These are phyloP conservation scores for Lactarius sanguifluus DNA, from an alignment of 768 basidiomycete genomes.

Conservation along the genomic window DNA sequence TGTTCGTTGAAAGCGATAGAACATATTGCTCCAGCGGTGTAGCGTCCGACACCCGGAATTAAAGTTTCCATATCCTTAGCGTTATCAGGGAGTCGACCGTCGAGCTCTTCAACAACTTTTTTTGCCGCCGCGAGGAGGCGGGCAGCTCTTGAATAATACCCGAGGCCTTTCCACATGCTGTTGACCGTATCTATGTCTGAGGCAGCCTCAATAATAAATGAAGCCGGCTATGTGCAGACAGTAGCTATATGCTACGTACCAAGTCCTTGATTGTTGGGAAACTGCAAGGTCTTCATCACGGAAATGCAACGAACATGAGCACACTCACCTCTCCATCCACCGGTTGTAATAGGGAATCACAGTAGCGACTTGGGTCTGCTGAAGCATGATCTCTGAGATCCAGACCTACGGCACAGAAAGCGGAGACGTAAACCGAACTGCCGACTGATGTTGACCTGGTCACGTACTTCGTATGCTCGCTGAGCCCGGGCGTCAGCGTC, in stretches of 20 bases:
- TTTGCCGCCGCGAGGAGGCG: conserved; percentile 82
- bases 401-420: conserved; percentile 55
- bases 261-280: conserved; percentile 82
- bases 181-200: conserved; percentile 85
- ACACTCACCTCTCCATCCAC: conserved; percentile 77
- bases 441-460: background rate
- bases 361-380: conserved; percentile 91
- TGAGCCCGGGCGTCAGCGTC: conserved; percentile 66
- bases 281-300: conserved; percentile 38
- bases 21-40: conserved; percentile 80
- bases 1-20: conserved; percentile 87
- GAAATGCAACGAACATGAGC: conserved; percentile 1
- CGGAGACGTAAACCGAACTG: background rate
- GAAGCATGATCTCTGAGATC: conserved; percentile 93
- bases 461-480: conserved; percentile 83
- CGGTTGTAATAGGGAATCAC: conserved; percentile 92
- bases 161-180: conserved; percentile 86
- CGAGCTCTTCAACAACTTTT: conserved; percentile 64
- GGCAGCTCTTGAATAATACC: conserved; percentile 86
- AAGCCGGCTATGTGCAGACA: background rate
- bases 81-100: conserved; percentile 75
- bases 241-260: conserved; percentile 41
- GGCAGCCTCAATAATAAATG: conserved; percentile 45
- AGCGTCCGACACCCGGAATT: conserved; percentile 86
- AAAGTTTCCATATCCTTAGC: conserved; percentile 77